These are phyloP conservation scores for Simmondsia chinensis DNA, from an alignment of 148 eudicot species.

Conservation along the genomic window DNA sequence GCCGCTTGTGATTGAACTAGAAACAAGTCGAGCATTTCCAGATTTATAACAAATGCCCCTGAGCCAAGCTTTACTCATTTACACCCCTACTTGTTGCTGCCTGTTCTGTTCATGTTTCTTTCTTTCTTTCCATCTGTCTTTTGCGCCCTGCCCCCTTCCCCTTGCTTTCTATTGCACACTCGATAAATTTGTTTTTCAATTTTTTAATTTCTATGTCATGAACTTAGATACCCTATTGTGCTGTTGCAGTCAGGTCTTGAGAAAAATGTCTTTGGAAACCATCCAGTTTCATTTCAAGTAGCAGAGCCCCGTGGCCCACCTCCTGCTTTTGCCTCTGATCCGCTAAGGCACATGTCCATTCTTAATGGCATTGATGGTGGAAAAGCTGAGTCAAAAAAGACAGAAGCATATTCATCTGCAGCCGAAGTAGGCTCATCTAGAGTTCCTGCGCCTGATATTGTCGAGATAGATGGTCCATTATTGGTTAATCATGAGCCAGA, in stretches of 20 bases:
- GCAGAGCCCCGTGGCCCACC: conserved; percentile 53
- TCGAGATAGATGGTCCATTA: conserved; percentile 66
- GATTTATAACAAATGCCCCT: too few relatives aligned
- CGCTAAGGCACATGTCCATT: conserved; percentile 35
- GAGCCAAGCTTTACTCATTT: too few relatives aligned
- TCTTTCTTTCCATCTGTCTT: background rate
- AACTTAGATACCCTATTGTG: background rate
- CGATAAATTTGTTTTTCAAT: too few relatives aligned
- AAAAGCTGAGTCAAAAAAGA: conserved; percentile 12
- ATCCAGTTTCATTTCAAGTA: conserved; percentile 46
- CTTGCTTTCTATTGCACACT: too few relatives aligned
- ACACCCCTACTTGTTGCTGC: too few relatives aligned
- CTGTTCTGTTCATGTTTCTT: background rate
- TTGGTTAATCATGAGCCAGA: conserved; percentile 40
- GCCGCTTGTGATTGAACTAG: too few relatives aligned
- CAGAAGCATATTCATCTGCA: conserved; percentile 22
- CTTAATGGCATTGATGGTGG: conserved; percentile 22
- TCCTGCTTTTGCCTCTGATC: conserved; percentile 68
- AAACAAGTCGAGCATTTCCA: too few relatives aligned
- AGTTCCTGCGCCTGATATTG: conserved; percentile 31
- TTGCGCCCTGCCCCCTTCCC: too few relatives aligned
- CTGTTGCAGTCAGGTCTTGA: conserved; percentile 80
- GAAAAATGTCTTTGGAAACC: conserved; percentile 80
- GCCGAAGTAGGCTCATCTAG: conserved; percentile 30
- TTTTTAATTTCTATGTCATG: too few relatives aligned